Percentiles rank a stretch among this genome's conserved stretches.
Conservation (phyloP, 2,329 filamentous ascomycete species). For the Aspergillus piperis region DNA sequence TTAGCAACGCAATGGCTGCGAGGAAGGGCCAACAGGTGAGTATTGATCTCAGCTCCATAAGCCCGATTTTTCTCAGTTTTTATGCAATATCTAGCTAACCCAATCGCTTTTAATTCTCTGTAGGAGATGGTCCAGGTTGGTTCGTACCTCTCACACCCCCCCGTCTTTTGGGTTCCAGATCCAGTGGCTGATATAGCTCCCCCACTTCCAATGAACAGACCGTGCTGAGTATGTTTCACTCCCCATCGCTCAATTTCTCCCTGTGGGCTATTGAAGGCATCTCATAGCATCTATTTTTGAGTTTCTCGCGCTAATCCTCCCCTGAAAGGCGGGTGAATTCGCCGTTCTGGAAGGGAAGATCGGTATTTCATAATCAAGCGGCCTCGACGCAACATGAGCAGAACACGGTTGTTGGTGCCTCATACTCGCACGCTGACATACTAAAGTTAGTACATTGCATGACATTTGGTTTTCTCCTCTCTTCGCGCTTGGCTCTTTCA, state of each 20-base stretch:
- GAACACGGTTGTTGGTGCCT: conserved; percentile 82
- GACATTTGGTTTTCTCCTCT: neutral
- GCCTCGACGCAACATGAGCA: conserved; percentile 61
- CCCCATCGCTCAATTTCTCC: neutral
- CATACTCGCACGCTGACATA: conserved; percentile 95
- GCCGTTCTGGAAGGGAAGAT: conserved; percentile 77
- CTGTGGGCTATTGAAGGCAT: neutral
- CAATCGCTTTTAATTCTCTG: neutral
- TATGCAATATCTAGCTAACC: conserved; percentile 15
- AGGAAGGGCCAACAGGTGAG: conserved; percentile 70
- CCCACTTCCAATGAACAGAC: conserved; percentile 32
- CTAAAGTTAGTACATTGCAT: conserved; percentile 63
- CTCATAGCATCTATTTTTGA: neutral
- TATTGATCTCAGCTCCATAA: neutral
- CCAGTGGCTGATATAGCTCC: conserved; percentile 25
- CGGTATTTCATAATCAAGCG: conserved; percentile 56
- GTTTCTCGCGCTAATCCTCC: conserved; percentile 9
- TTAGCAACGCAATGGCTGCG: conserved; percentile 34
- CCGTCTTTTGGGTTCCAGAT: conserved; percentile 12
- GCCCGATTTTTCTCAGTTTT: neutral
- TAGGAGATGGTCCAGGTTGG: conserved; percentile 99
- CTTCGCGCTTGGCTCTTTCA: conserved; percentile 6
- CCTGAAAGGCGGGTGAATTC: conserved; percentile 68
- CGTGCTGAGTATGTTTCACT: conserved; percentile 39
- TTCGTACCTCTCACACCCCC: conserved; percentile 57